Evolutionary conservation across 139 green algal genomes (phyloP), one percentile per base, ranked within the genome.

Genomic region (Chlorella sorokiniana): DNA sequence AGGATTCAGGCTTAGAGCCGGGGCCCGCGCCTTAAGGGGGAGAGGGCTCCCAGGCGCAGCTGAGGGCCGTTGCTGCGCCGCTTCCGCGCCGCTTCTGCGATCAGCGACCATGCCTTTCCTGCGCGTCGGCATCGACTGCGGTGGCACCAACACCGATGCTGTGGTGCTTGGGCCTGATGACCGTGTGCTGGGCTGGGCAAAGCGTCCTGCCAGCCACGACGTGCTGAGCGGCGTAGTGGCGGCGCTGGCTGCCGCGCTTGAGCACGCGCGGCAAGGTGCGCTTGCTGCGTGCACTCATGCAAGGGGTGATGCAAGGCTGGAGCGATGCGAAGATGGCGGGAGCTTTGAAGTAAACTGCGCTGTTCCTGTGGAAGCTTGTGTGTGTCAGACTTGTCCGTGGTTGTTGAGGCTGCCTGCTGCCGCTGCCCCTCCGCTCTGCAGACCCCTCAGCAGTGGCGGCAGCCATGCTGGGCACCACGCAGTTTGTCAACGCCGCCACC

Each of bases 401-500:
- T 40, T 51, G 11, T 56, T 23, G 38, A n/a, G 5, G 4, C 65
- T 8, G 38, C 31, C 29, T 9, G 61, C 27, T 69, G n/a, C 29
- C 27, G 29, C 61, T 74, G 38, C 67, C 25, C 18, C 42, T 78
- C 20, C 16, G 10, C 54, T 25, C 45, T 77, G 64, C 81, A 87
- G 85, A 69, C 22, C 35, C 61, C 0, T 22, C 44, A 59, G 76
- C 77, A 7, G 45, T 89, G 8, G 35, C 25, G 14, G 61, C 64
- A 3, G 76, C 83, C 38, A 87, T 83, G 59, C 40, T 90, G 52
- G 86, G 86, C 25, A 90, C 86, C 1, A 90, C 83, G 0, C 86
- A 86, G 70, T 87, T 90, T 84, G 81, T 90, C 4, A 90, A 90
- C 23, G 86, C 86, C 0, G 25, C 68, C 23, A 37, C 87, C 7